Evolutionary conservation across 371 early-diverging fungal species (phyloP).

Genomic region (Saksenaea vasiformis): DNA sequence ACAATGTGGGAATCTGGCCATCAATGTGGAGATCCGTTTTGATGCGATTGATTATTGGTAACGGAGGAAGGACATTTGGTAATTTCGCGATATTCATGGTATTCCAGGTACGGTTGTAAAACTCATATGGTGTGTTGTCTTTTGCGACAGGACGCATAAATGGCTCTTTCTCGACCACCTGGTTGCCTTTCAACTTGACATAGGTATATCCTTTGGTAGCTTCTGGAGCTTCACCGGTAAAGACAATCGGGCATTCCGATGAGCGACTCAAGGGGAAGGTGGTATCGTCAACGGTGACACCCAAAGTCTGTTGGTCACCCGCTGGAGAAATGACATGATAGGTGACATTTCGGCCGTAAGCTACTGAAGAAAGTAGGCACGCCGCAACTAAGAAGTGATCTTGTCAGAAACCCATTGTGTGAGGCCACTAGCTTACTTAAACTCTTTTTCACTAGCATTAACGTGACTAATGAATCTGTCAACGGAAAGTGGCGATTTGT

Average conservation of each 20-base stretch:
- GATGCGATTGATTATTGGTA: constrained; percentile 23
- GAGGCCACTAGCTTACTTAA: too few relatives aligned
- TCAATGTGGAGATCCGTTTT: constrained; percentile 16
- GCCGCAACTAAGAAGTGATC: not conserved
- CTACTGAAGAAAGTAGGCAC: not conserved
- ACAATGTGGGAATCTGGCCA: constrained; percentile 23
- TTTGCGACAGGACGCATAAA: constrained; percentile 13
- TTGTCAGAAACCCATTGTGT: too few relatives aligned
- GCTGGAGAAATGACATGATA: constrained; percentile 18
- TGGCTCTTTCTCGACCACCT: constrained; percentile 6
- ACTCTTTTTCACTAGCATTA: too few relatives aligned
- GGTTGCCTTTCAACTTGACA: not conserved
- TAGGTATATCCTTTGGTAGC: constrained; percentile 13
- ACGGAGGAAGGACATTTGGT: constrained; percentile 11
- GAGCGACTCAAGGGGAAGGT: constrained; percentile 10
- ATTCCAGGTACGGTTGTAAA: constrained; percentile 21
- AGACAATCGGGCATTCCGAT: constrained; percentile 7
- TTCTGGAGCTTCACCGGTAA: constrained; percentile 18
- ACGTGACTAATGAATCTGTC: too few relatives aligned
- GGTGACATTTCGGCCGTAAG: not conserved
- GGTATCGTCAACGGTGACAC: constrained; percentile 20
- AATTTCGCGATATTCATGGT: not conserved
- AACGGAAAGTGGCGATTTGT: too few relatives aligned
- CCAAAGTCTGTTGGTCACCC: not conserved
- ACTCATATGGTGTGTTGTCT: constrained; percentile 18